A percentile compares a stretch with the other conserved stretches of the same genome.
These are phyloP conservation scores for Golubevia pallescens DNA, from an alignment of 1,284 basidiomycete species.

Conservation along the genomic window DNA sequence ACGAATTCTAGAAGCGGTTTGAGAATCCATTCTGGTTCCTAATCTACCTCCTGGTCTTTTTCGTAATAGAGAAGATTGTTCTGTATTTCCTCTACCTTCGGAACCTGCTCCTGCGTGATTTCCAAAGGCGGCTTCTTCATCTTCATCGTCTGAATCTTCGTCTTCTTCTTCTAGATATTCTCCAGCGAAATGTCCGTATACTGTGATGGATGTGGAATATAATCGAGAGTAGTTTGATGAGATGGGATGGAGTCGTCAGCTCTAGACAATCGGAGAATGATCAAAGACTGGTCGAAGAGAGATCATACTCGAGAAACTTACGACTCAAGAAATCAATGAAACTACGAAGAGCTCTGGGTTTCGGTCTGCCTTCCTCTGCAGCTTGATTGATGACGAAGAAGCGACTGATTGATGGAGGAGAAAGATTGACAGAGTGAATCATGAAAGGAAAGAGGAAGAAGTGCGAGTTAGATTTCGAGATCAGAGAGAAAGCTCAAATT, in stretches of 20 bases:
- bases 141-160: constrained; percentile 36
- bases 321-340: constrained; percentile 61
- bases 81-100: constrained; percentile 28
- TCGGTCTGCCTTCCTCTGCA: constrained; percentile 43
- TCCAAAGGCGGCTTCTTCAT: constrained; percentile 20
- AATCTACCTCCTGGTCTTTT: not conserved
- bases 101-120: constrained; percentile 8
- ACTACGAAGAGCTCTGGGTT: constrained; percentile 51
- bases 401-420: no score
- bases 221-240: not conserved
- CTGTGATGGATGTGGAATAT: not conserved
- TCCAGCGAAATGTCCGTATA: constrained; percentile 6
- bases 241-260: no score
- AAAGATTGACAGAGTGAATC: not conserved
- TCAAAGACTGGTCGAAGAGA: constrained; percentile 9
- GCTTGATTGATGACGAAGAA: constrained; percentile 52
- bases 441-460: no score
- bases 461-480: no score
- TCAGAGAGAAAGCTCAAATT: no score
- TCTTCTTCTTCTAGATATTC: constrained; percentile 46
- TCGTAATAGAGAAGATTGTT: constrained; percentile 37
- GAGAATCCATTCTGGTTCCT: not conserved
- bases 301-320: constrained; percentile 57
- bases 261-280: not conserved
- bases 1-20: constrained; percentile 25